These are phyloP conservation scores for Waitea zeae DNA, from an alignment of 1,284 basidiomycete genomes.

Conservation along the genomic window DNA sequence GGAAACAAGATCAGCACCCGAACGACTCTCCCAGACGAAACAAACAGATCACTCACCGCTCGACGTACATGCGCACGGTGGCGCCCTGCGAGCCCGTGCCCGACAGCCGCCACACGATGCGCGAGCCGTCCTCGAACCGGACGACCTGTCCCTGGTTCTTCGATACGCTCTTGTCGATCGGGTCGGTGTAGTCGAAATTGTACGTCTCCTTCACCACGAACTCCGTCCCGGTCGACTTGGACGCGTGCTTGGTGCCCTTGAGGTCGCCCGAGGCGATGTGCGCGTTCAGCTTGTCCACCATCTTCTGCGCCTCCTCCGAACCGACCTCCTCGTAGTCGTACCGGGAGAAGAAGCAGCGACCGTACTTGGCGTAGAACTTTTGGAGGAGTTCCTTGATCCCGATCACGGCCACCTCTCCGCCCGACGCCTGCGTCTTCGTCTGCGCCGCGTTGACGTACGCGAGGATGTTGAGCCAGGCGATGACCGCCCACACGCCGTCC, in stretches of 20 bases:
- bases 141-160: constrained; percentile 95
- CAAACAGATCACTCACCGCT: constrained; percentile 27
- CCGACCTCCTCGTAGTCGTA: constrained; percentile 99
- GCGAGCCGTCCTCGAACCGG: constrained; percentile 78
- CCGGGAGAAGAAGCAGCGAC: constrained; percentile 94
- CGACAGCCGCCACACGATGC: constrained; percentile 90
- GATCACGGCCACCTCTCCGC: constrained; percentile 13
- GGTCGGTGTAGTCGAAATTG: constrained; percentile 95
- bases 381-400: constrained; percentile 84
- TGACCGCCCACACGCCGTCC: constrained; percentile 94
- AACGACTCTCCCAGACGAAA: too few species aligned
- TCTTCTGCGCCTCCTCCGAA: constrained; percentile 73
- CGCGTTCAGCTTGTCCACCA: constrained; percentile 68
- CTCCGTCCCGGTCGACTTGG: constrained; percentile 44
- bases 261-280: constrained; percentile 56
- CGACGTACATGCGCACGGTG: constrained; percentile 84
- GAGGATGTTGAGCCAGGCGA: constrained; percentile 96
- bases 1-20: not conserved
- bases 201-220: constrained; percentile 72
- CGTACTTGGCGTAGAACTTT: constrained; percentile 84
- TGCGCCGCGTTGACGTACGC: constrained; percentile 82
- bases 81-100: constrained; percentile 94
- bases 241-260: constrained; percentile 45
- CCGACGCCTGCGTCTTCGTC: constrained; percentile 32
- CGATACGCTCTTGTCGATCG: constrained; percentile 86